Evolutionary conservation across 2,329 filamentous ascomycete species (phyloP).

Genomic region (Phaeosphaeria sp.): DNA sequence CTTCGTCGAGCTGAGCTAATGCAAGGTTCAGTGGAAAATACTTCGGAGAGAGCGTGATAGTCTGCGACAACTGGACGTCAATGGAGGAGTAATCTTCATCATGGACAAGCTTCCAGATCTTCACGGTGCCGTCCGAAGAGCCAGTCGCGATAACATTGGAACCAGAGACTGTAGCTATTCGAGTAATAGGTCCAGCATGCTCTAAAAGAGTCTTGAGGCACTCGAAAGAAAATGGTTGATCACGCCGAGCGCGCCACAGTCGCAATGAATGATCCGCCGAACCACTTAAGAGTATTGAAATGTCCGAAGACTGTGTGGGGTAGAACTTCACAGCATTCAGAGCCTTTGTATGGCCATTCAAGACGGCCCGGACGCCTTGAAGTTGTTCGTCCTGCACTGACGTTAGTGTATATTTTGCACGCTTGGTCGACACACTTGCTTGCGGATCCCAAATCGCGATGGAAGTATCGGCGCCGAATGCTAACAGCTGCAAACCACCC

Average conservation of each 20-base stretch:
- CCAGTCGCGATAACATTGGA: slow-evolving; percentile 63
- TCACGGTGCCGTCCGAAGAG: slow-evolving; percentile 67
- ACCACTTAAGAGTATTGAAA: slow-evolving; percentile 74
- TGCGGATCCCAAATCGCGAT: slow-evolving; percentile 85
- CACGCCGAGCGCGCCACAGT: slow-evolving; percentile 59
- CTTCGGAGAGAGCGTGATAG: slow-evolving; percentile 74
- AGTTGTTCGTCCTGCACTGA: slow-evolving; percentile 49
- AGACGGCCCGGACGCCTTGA: slow-evolving; percentile 68
- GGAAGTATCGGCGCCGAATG: slow-evolving; percentile 88
- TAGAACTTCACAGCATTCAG: slow-evolving; percentile 88
- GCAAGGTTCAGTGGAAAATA: slow-evolving; percentile 84
- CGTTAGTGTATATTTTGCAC: slow-evolving; percentile 15
- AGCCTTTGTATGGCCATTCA: slow-evolving; percentile 77
- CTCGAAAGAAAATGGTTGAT: slow-evolving; percentile 43
- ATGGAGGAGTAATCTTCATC: slow-evolving; percentile 34
- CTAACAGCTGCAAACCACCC: slow-evolving; percentile 69
- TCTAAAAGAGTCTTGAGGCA: slow-evolving; percentile 61
- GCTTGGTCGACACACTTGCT: slow-evolving; percentile 58
- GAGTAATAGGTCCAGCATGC: slow-evolving; percentile 78
- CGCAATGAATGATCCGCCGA: slow-evolving; percentile 80
- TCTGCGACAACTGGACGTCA: slow-evolving; percentile 48
- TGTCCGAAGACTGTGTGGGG: slow-evolving; percentile 55
- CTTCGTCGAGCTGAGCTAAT: slow-evolving; percentile 65
- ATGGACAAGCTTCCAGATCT: slow-evolving; percentile 69
- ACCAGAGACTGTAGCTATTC: slow-evolving; percentile 56